Evolutionary conservation across 2,329 filamentous ascomycete genomes (phyloP).

Genomic region (Penicillium janthinellum): DNA sequence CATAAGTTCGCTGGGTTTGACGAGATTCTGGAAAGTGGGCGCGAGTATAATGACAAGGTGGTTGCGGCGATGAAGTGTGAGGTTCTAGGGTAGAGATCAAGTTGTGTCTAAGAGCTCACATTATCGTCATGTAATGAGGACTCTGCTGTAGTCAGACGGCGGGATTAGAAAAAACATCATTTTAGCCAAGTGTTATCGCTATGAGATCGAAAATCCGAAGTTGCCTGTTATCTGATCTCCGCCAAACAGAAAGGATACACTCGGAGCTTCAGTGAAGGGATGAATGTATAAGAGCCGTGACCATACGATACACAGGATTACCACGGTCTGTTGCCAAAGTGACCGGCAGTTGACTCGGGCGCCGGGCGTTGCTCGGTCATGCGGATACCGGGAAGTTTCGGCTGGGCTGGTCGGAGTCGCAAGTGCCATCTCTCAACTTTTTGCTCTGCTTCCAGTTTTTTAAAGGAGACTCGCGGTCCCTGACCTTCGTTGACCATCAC

Average conservation of each 20-base stretch:
- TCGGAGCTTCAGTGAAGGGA: neutral
- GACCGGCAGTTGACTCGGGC: constrained; percentile 3
- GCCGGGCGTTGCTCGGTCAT: constrained; percentile 15
- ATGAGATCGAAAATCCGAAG: neutral
- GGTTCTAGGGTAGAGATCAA: constrained; percentile 14
- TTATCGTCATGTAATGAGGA: neutral
- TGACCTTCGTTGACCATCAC: constrained; percentile 8
- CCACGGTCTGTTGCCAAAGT: neutral
- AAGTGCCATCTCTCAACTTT: constrained; percentile 17
- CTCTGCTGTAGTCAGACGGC: neutral
- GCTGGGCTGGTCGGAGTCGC: constrained; percentile 19
- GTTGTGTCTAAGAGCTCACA: neutral
- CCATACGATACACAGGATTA: constrained; percentile 14
- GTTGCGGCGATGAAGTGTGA: constrained; percentile 32
- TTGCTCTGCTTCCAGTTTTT: constrained; percentile 13
- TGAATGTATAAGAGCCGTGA: constrained; percentile 17
- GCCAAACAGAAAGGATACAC: too few species aligned
- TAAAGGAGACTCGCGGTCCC: constrained; percentile 12
- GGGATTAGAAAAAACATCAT: neutral
- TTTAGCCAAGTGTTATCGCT: neutral
- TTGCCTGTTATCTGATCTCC: neutral
- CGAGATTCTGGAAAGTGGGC: constrained; percentile 34
- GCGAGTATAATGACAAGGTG: constrained; percentile 32
- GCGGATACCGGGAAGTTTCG: constrained; percentile 33
- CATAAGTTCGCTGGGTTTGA: constrained; percentile 37